Percentiles rank a stretch among this genome's conserved stretches.
phyloP scores from a whole-genome alignment of 805 yeast species.

The Candida yuanshanica region DNA sequence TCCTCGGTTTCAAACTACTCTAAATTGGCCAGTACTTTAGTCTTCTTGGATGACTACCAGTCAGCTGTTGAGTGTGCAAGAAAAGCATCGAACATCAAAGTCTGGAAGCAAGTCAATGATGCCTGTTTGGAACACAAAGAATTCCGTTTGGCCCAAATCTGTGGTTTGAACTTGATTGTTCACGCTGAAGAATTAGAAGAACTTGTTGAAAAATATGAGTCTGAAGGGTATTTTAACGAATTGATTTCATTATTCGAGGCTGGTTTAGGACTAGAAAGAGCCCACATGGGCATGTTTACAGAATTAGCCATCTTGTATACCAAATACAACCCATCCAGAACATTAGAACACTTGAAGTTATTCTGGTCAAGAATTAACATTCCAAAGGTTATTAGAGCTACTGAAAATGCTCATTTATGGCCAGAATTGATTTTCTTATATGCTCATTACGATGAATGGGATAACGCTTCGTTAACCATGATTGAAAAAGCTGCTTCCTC shows the following conservation, averaged over 20 bases:
- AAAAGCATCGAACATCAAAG: slow-evolving; percentile 88
- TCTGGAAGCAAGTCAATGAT: slow-evolving; percentile 96
- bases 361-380: slow-evolving; percentile 98
- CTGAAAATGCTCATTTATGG: slow-evolving; percentile 92
- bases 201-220: slow-evolving; percentile 80
- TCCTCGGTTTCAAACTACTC: slow-evolving; percentile 88
- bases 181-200: slow-evolving; percentile 97
- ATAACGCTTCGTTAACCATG: slow-evolving; percentile 94
- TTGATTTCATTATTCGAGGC: slow-evolving; percentile 89
- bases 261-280: slow-evolving; percentile 94
- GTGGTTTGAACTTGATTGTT: slow-evolving; percentile 94
- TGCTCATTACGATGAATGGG: slow-evolving; percentile 99
- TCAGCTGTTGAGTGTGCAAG: slow-evolving; percentile 98
- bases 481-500: slow-evolving; percentile 91
- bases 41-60: slow-evolving; percentile 86
- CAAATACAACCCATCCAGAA: slow-evolving; percentile 82
- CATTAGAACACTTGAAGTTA: slow-evolving; percentile 93
- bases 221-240: slow-evolving; percentile 87
- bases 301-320: slow-evolving; percentile 88
- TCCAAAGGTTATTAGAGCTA: slow-evolving; percentile 93
- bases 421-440: slow-evolving; percentile 93
- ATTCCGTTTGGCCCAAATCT: slow-evolving; percentile 94
- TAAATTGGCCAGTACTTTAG: slow-evolving; percentile 93
- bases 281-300: slow-evolving; percentile 99
- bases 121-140: slow-evolving; percentile 95